A percentile compares a stretch with the other conserved stretches of the same genome.
Evolutionary conservation across 75 land plant species (phyloP).

Genomic region (Picea sitchensis): DNA sequence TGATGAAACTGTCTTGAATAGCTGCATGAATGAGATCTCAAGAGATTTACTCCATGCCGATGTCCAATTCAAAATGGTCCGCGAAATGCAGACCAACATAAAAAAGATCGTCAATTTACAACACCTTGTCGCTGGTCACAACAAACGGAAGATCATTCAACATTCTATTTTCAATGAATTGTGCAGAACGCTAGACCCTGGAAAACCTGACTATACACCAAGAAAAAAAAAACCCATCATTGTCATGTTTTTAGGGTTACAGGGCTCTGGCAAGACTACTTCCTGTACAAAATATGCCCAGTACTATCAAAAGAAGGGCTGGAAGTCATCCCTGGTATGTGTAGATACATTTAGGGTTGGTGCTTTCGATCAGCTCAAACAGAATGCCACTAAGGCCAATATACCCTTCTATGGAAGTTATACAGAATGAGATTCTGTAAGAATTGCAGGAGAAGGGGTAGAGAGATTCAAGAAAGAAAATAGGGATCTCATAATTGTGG

Average conservation of each 20-base stretch:
- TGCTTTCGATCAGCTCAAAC: slow-evolving; percentile 99
- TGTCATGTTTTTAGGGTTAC: slow-evolving; percentile 96
- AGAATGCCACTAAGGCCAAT: slow-evolving; percentile 98
- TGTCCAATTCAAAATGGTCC: slow-evolving; percentile 87
- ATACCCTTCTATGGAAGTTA: slow-evolving; percentile 94
- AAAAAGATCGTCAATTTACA: slow-evolving; percentile 87
- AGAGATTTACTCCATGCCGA: slow-evolving; percentile 77
- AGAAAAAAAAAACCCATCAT: slow-evolving; percentile 64
- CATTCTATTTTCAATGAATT: slow-evolving; percentile 95
- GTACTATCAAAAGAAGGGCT: slow-evolving; percentile 95
- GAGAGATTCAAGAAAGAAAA: slow-evolving; percentile 46
- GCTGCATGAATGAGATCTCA: slow-evolving; percentile 87
- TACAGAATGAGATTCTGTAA: slow-evolving; percentile 45
- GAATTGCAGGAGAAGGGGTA: slow-evolving; percentile 38
- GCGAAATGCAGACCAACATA: slow-evolving; percentile 78
- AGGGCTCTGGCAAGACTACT: slow-evolving; percentile 92
- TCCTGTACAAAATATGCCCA: slow-evolving; percentile 99
- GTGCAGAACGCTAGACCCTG: slow-evolving; percentile 94
- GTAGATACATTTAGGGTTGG: slow-evolving; percentile 99
- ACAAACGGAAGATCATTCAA: slow-evolving; percentile 85
- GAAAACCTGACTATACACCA: slow-evolving; percentile 85
- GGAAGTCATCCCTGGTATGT: slow-evolving; percentile 94
- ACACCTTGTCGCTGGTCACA: slow-evolving; percentile 86
- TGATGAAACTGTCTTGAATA: slow-evolving; percentile 78
- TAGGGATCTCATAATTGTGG: slow-evolving; percentile 43